Conservation (phyloP, 2,329 filamentous ascomycete species). For the Emergomyces pasteurianus region DNA sequence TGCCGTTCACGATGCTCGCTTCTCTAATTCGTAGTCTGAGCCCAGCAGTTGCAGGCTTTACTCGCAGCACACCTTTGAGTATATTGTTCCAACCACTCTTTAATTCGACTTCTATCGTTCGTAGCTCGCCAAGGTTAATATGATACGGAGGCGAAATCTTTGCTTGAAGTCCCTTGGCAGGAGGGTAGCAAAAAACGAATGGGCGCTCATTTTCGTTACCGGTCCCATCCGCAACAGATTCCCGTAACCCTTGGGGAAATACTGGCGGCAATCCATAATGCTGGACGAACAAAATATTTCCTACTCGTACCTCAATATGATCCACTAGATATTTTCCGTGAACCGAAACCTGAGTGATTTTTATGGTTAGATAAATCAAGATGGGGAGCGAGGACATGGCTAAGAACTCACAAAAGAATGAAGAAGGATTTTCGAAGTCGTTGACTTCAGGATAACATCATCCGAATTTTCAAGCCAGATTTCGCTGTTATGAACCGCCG, state of each 20-base stretch:
- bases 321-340: conserved; percentile 65
- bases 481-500: conserved; percentile 50
- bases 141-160: conserved; percentile 54
- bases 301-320: conserved; percentile 48
- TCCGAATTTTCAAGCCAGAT: conserved; percentile 48
- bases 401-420: conserved; percentile 33
- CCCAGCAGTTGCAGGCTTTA: conserved; percentile 50
- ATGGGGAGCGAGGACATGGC: not conserved
- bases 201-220: conserved; percentile 40
- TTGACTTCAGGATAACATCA: conserved; percentile 41
- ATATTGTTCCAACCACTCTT: conserved; percentile 62
- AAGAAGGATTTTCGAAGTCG: conserved; percentile 41
- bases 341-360: conserved; percentile 25
- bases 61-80: conserved; percentile 35
- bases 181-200: conserved; percentile 62
- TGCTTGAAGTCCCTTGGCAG: conserved; percentile 55
- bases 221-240: conserved; percentile 17
- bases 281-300: conserved; percentile 29
- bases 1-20: conserved; percentile 31
- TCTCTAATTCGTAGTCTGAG: conserved; percentile 45
- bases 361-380: conserved; percentile 2
- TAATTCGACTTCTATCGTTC: conserved; percentile 63
- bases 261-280: conserved; percentile 18
- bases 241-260: conserved; percentile 26
- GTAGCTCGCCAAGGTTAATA: conserved; percentile 68